Conservation (phyloP, 306 rosid genomes). For the Hippophae tibetana region DNA sequence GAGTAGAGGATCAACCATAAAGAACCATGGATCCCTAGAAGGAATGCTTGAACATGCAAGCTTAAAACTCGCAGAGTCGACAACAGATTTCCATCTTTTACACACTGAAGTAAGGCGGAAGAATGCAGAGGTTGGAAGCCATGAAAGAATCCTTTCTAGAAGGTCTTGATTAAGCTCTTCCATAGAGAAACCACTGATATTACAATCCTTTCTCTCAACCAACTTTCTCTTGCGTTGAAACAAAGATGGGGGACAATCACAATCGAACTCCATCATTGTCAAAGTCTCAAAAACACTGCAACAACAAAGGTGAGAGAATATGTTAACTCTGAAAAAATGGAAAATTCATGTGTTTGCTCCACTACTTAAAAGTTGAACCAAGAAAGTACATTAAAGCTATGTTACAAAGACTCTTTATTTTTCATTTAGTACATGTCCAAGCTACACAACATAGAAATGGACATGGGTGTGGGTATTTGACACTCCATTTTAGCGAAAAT, state of each 20-base stretch:
- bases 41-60: slow-evolving; percentile 69
- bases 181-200: slow-evolving; percentile 32
- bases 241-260: slow-evolving; percentile 18
- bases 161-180: slow-evolving; percentile 85
- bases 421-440: too few species aligned
- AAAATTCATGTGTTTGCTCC: background rate
- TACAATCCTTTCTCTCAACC: slow-evolving; percentile 25
- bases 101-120: slow-evolving; percentile 74
- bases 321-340: slow-evolving; percentile 3
- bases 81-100: slow-evolving; percentile 86
- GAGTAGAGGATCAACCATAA: slow-evolving; percentile 71
- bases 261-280: slow-evolving; percentile 36
- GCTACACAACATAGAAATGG: too few species aligned
- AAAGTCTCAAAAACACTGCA: slow-evolving; percentile 31
- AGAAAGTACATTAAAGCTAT: slow-evolving; percentile 1
- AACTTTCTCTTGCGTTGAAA: slow-evolving; percentile 57
- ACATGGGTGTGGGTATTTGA: too few species aligned
- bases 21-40: slow-evolving; percentile 76
- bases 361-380: slow-evolving; percentile 2
- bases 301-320: slow-evolving; percentile 8
- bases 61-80: slow-evolving; percentile 68
- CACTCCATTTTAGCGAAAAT: too few species aligned
- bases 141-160: slow-evolving; percentile 70
- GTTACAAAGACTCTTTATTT: background rate
- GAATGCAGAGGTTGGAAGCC: slow-evolving; percentile 82